phyloP scores from a whole-genome alignment of 2,329 filamentous ascomycete species.

The Fusarium ramigenum region DNA sequence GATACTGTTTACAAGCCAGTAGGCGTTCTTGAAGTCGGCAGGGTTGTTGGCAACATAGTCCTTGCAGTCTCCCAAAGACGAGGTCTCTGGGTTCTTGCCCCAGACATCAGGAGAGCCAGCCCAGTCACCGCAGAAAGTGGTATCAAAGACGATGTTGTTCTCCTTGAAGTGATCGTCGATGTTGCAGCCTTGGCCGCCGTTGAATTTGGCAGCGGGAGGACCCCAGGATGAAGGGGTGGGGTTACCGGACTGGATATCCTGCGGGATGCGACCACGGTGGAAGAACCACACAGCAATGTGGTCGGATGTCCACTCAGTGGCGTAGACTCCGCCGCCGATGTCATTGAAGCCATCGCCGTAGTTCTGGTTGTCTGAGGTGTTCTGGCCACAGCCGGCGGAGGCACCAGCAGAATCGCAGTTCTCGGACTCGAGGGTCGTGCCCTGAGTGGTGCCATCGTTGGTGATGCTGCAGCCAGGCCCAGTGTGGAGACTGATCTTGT shows the following conservation, averaged over 20 bases:
- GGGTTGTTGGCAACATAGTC: slow-evolving; percentile 79
- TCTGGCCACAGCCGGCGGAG: slow-evolving; percentile 68
- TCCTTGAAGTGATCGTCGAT: slow-evolving; percentile 75
- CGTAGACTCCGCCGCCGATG: slow-evolving; percentile 75
- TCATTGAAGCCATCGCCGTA: slow-evolving; percentile 78
- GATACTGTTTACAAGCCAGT: slow-evolving; percentile 79
- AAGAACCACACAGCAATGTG: slow-evolving; percentile 87
- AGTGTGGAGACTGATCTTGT: slow-evolving; percentile 76
- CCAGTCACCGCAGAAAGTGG: slow-evolving; percentile 89
- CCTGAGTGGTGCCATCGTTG: slow-evolving; percentile 57
- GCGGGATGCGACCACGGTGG: slow-evolving; percentile 69
- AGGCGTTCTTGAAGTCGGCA: slow-evolving; percentile 74
- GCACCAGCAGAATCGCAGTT: slow-evolving; percentile 67
- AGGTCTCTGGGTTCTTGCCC: slow-evolving; percentile 65
- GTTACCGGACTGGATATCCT: slow-evolving; percentile 65
- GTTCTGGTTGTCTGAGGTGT: slow-evolving; percentile 59
- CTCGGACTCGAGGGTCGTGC: slow-evolving; percentile 55
- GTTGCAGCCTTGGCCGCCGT: slow-evolving; percentile 72
- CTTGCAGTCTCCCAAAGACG: slow-evolving; percentile 72
- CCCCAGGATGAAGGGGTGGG: slow-evolving; percentile 78
- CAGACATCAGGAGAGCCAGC: slow-evolving; percentile 72
- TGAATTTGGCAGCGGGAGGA: slow-evolving; percentile 73
- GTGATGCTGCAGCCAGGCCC: slow-evolving; percentile 65
- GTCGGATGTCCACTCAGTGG: slow-evolving; percentile 77
- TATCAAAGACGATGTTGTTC: slow-evolving; percentile 83